Conservation (phyloP, 805 yeast species). For the Sugiyamaella qingdaonensis region DNA sequence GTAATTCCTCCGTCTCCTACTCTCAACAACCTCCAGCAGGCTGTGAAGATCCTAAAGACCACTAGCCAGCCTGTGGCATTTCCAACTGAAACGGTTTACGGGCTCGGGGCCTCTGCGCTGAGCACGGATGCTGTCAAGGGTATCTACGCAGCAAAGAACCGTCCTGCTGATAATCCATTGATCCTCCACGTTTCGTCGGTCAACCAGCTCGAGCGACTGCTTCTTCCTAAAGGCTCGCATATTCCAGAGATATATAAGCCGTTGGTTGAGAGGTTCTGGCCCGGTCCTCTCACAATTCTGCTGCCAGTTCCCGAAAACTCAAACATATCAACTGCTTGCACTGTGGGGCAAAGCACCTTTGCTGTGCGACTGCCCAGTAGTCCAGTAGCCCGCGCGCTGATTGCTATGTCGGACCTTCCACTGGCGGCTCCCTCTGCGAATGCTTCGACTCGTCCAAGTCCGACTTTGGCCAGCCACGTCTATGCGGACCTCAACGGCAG, state of each 20-base stretch:
- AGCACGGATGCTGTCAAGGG: slow-evolving; percentile 65
- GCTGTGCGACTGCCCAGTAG: slow-evolving; percentile 88
- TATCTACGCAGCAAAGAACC: slow-evolving; percentile 82
- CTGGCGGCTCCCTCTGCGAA: slow-evolving; percentile 98
- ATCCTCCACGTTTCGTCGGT: slow-evolving; percentile 83
- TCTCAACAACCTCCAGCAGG: slow-evolving; percentile 44
- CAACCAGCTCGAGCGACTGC: slow-evolving; percentile 60
- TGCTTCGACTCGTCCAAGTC: slow-evolving; percentile 92
- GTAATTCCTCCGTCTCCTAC: slow-evolving; percentile 10
- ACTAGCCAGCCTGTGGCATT: slow-evolving; percentile 73
- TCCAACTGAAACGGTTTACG: slow-evolving; percentile 97
- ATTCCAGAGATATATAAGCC: slow-evolving; percentile 68
- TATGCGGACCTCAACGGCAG: slow-evolving; percentile 70
- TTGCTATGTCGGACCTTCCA: slow-evolving; percentile 79
- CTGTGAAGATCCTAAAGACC: slow-evolving; percentile 51
- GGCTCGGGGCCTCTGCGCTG: slow-evolving; percentile 85
- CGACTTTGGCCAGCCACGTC: slow-evolving; percentile 86
- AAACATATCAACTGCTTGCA: slow-evolving; percentile 63
- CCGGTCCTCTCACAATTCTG: slow-evolving; percentile 89
- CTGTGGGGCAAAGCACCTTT: slow-evolving; percentile 84
- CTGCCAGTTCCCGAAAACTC: slow-evolving; percentile 47
- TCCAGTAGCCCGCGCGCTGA: slow-evolving; percentile 86
- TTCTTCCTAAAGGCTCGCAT: slow-evolving; percentile 39
- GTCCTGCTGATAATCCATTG: slow-evolving; percentile 94
- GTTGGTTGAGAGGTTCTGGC: slow-evolving; percentile 76